phyloP scores from a whole-genome alignment of 179 eudicot species.

The Actinidia chinensis region DNA sequence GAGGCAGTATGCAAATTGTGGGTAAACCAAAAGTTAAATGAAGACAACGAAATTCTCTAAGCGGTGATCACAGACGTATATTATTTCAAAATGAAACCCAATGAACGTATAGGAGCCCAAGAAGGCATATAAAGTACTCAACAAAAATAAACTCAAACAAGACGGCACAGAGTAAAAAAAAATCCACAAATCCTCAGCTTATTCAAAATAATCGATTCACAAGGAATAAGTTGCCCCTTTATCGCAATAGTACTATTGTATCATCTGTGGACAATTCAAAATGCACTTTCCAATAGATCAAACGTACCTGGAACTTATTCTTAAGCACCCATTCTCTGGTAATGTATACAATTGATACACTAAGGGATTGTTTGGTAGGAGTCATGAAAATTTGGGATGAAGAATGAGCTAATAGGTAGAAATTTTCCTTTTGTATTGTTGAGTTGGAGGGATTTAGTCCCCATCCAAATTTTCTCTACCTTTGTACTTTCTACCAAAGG shows the following conservation, averaged over 20 bases:
- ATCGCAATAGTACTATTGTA: background rate
- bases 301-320: background rate
- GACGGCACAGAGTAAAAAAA: background rate
- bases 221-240: background rate
- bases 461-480: background rate
- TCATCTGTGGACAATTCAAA: background rate
- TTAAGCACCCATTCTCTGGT: background rate
- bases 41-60: background rate
- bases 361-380: background rate
- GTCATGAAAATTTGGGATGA: background rate
- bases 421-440: too few species aligned
- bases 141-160: background rate
- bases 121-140: background rate
- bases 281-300: background rate
- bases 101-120: background rate
- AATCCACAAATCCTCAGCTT: background rate
- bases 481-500: background rate
- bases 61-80: background rate
- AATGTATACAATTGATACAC: background rate
- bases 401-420: background rate
- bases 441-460: background rate
- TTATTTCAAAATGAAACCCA: background rate
- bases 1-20: conserved; percentile 15
- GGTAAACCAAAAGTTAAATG: conserved; percentile 1
- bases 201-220: background rate